Evolutionary conservation across 2,329 filamentous ascomycete species (phyloP), one percentile per base, ranked within the genome.

Genomic region (Fusarium sp.): DNA sequence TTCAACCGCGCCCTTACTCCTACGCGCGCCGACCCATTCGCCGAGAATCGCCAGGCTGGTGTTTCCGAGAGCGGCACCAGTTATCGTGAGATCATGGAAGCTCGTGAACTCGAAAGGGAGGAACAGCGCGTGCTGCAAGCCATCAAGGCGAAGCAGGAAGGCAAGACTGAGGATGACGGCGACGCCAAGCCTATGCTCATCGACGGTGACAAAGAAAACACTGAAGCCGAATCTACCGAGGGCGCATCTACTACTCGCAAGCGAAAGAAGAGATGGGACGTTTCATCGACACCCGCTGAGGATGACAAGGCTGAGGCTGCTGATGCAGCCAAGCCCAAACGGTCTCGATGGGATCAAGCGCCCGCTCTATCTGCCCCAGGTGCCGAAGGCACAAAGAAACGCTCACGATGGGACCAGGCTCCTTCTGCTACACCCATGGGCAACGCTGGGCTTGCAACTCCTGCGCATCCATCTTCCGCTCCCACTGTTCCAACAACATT

Each of bases 191-290:
- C 94, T 27, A 94, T 89, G 8, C 86, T 98, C n/a, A 90, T 91
- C 75, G 87, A 92, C 54, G 88, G 81, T 52, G 87, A 93, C 71
- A 92, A 94, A 79, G 92, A 94, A 78, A 92, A 91, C 68, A 86
- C 84, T 45, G 92, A 94, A 56, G 86, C 88, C 65, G 91, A 90
- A 47, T 87, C 91, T 54, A 87, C 92, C 51, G 88, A 91, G 74
- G 84, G 86, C 69, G 87, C 86, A 49, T 82, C 86, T 11, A 84
- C 88, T 25, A 88, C 90, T 34, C 88, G 91, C 65, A 96, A 96
- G 86, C 90, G 94, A 77, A 98, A 97, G 87, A 94, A 97, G 85
- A 90, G 96, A 80, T 99, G 96, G 96, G 95, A 98, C 80, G 90
- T 94, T 20, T 83, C 86, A 22, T 84, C 90, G n/a, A 84, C 87